Conservation (phyloP, 1,139 yeast species). For the Geotrichum phurueaensis region DNA sequence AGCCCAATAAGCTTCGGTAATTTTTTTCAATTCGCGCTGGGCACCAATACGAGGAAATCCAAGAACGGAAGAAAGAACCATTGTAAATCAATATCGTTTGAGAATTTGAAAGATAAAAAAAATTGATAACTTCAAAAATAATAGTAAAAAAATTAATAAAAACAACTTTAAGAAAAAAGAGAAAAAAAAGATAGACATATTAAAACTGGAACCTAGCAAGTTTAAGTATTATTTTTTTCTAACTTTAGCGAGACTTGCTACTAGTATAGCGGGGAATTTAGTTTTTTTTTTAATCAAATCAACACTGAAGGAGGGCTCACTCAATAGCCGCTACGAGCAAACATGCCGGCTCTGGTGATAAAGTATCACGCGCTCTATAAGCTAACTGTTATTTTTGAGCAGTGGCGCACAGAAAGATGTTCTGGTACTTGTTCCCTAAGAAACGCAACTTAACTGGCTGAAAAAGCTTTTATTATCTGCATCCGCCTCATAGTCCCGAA, state of each 20-base stretch:
- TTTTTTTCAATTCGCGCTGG: constrained; percentile 97
- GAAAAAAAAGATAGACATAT: background rate
- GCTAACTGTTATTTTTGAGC: too few relatives aligned
- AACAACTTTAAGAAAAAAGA: background rate
- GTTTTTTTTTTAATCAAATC: too few relatives aligned
- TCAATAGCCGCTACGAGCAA: too few relatives aligned
- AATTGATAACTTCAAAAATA: constrained; percentile 1
- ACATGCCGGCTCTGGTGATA: too few relatives aligned
- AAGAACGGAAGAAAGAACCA: constrained; percentile 94
- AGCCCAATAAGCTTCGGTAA: constrained; percentile 97
- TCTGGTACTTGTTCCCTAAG: too few relatives aligned
- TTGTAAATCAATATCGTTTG: constrained; percentile 29
- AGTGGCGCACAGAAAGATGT: too few relatives aligned
- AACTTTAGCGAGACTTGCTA: background rate
- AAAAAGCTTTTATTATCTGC: too few relatives aligned
- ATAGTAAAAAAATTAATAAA: background rate
- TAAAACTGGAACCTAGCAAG: background rate
- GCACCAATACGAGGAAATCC: constrained; percentile 99
- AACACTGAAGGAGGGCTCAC: too few relatives aligned
- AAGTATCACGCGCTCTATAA: too few relatives aligned
- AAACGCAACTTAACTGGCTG: too few relatives aligned
- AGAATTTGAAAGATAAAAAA: background rate
- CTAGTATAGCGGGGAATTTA: background rate
- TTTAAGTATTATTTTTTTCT: background rate
- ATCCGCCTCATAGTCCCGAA: too few relatives aligned